Evolutionary conservation across 169 alveolate genomes (phyloP).

Genomic region (Plasmodium vivax): DNA sequence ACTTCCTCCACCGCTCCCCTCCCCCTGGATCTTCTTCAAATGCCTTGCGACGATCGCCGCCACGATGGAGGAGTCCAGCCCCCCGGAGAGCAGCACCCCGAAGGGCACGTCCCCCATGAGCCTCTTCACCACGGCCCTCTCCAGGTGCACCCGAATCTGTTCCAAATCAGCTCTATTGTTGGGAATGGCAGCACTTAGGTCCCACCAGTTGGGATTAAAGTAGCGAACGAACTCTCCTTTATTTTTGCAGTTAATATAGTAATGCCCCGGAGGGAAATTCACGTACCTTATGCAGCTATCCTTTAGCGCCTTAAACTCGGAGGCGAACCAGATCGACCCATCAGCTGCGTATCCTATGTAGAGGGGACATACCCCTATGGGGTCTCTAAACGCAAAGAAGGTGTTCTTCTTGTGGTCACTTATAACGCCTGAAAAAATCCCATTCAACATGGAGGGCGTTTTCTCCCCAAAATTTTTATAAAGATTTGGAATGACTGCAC

Average conservation of each 20-base stretch:
- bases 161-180: slow-evolving; percentile 41
- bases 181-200: slow-evolving; percentile 25
- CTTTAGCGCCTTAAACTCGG: slow-evolving; percentile 75
- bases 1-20: not conserved
- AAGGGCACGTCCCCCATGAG: slow-evolving; percentile 90
- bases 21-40: slow-evolving; percentile 1
- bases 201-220: slow-evolving; percentile 61
- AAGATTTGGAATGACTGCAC: slow-evolving; percentile 61
- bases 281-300: slow-evolving; percentile 32
- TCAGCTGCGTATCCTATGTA: slow-evolving; percentile 75
- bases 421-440: slow-evolving; percentile 65
- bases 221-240: slow-evolving; percentile 62
- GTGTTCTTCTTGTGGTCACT: slow-evolving; percentile 65
- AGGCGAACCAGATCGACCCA: slow-evolving; percentile 66
- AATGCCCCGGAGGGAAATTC: slow-evolving; percentile 71
- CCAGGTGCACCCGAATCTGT: slow-evolving; percentile 52
- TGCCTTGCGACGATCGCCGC: slow-evolving; percentile 84
- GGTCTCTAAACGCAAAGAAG: slow-evolving; percentile 76
- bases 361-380: slow-evolving; percentile 75
- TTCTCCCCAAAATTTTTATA: slow-evolving; percentile 30
- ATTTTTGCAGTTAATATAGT: slow-evolving; percentile 5
- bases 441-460: slow-evolving; percentile 60
- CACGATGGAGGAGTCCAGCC: slow-evolving; percentile 89
- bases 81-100: slow-evolving; percentile 91
- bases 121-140: slow-evolving; percentile 70